Evolutionary conservation across 805 yeast species (phyloP).

Genomic region (Wickerhamomyces kurtzmanii): DNA sequence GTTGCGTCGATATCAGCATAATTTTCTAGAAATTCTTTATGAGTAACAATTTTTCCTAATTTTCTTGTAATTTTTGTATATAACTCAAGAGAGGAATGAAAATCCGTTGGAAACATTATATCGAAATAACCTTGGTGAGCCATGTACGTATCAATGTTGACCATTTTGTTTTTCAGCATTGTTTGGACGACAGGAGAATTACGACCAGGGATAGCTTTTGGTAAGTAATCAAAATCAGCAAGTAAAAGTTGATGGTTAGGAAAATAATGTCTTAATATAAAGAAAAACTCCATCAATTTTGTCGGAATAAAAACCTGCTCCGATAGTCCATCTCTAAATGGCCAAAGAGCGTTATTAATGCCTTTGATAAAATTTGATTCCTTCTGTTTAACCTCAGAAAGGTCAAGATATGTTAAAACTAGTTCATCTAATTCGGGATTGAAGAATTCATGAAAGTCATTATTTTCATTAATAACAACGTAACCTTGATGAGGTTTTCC

Average conservation of each 20-base stretch:
- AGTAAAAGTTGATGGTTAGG: constrained; percentile 70
- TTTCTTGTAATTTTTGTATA: constrained; percentile 59
- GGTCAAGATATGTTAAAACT: constrained; percentile 42
- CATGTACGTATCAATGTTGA: constrained; percentile 67
- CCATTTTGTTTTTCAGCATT: constrained; percentile 53
- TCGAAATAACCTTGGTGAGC: constrained; percentile 81
- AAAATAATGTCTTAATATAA: constrained; percentile 50
- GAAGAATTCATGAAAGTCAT: constrained; percentile 69
- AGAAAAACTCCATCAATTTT: constrained; percentile 53
- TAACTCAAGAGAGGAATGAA: constrained; percentile 46
- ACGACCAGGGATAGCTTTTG: constrained; percentile 45
- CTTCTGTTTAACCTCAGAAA: constrained; percentile 42
- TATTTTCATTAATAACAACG: constrained; percentile 60
- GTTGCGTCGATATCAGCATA: constrained; percentile 70
- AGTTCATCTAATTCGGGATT: constrained; percentile 50
- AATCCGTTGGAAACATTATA: constrained; percentile 81
- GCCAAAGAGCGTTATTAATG: constrained; percentile 42
- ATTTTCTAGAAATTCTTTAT: constrained; percentile 50
- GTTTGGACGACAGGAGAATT: constrained; percentile 79
- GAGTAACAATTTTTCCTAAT: constrained; percentile 41
- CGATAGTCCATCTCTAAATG: constrained; percentile 56
- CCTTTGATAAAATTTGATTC: constrained; percentile 17
- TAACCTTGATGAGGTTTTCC: constrained; percentile 69
- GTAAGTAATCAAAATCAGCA: constrained; percentile 47
- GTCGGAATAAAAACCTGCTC: constrained; percentile 79